Evolutionary conservation across 139 green algal genomes (phyloP).

Genomic region (Desmodesmus armatus): DNA sequence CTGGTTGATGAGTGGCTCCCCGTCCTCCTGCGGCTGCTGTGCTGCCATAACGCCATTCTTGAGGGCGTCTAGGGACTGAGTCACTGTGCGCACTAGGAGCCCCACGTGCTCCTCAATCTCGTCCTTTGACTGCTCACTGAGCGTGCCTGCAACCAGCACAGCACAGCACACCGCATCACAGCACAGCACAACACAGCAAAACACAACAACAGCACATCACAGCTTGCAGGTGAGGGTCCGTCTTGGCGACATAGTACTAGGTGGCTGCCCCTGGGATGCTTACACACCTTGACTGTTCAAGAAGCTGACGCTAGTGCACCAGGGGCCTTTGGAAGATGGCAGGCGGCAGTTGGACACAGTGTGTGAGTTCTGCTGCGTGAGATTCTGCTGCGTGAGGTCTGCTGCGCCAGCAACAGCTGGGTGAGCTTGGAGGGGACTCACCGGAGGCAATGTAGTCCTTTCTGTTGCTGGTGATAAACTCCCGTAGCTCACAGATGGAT

Average conservation of each 20-base stretch:
- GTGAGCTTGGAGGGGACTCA: neutral
- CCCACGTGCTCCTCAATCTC: conserved; percentile 69
- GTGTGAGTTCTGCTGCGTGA: too few species aligned
- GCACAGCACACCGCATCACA: neutral
- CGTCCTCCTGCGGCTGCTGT: neutral
- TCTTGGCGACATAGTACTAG: neutral
- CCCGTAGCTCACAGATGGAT: conserved; percentile 51
- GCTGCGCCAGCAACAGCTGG: neutral
- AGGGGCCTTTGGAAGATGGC: too few species aligned
- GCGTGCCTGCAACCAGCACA: conserved; percentile 42
- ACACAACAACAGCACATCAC: neutral
- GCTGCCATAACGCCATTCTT: conserved; percentile 50
- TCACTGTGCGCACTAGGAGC: conserved; percentile 53
- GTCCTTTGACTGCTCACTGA: conserved; percentile 60
- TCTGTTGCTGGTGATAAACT: conserved; percentile 57
- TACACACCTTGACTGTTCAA: neutral
- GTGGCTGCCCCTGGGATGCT: neutral
- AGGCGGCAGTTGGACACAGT: neutral
- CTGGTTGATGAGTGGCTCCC: conserved; percentile 50
- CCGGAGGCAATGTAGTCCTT: conserved; percentile 60
- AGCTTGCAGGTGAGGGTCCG: neutral
- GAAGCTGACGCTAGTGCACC: neutral
- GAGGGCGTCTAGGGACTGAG: conserved; percentile 62
- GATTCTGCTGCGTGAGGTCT: neutral
- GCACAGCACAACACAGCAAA: neutral